Evolutionary conservation across 1,284 basidiomycete genomes (phyloP).

Genomic region (Erythrobasidium hasegawianum): DNA sequence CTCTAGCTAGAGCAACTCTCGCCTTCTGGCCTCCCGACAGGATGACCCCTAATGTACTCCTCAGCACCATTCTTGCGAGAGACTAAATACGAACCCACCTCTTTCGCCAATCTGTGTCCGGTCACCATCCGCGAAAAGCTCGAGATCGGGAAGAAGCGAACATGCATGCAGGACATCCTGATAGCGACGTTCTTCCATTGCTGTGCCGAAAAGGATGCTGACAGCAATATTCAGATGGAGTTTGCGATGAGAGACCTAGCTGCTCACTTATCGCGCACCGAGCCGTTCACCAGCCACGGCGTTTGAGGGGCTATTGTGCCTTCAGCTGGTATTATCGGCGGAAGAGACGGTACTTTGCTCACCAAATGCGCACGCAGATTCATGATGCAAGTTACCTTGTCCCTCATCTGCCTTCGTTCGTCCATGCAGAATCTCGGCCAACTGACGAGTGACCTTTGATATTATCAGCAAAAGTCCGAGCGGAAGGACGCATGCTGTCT

Average conservation of each 20-base stretch:
- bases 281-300: constrained; percentile 74
- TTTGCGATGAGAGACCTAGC: too few relatives aligned
- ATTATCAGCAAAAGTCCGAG: background rate
- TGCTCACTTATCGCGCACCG: constrained; percentile 72
- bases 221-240: constrained; percentile 64
- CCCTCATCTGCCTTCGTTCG: too few relatives aligned
- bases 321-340: constrained; percentile 58
- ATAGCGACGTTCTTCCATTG: constrained; percentile 73
- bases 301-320: constrained; percentile 86
- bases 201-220: constrained; percentile 82
- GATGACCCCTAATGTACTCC: constrained; percentile 4
- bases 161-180: constrained; percentile 69
- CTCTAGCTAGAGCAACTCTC: constrained; percentile 75
- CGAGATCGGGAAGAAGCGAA: constrained; percentile 72
- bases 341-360: constrained; percentile 54
- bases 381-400: too few relatives aligned
- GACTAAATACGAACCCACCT: constrained; percentile 72
- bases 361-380: constrained; percentile 50
- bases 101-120: constrained; percentile 57
- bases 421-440: too few relatives aligned
- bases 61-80: background rate
- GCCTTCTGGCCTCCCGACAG: constrained; percentile 44
- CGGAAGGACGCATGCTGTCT: too few relatives aligned
- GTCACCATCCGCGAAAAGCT: constrained; percentile 88
- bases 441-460: too few relatives aligned